Conservation (phyloP, 495 filamentous ascomycete species). For the Pyrenopolyporus hunteri region DNA sequence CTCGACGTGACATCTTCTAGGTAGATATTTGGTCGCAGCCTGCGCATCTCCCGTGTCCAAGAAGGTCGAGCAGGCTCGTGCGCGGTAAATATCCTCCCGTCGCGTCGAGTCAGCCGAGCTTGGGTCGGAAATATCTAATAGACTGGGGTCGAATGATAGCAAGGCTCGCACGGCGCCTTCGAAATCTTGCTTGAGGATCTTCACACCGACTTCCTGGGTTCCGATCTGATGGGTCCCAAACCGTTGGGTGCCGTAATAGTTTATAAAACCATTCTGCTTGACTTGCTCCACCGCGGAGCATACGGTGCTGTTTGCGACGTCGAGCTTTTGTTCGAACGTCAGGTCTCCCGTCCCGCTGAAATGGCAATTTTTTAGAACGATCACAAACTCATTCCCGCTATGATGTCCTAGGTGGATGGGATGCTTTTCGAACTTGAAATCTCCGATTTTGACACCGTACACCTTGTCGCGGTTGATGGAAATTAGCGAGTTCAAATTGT, state of each 20-base stretch:
- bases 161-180: constrained; percentile 77
- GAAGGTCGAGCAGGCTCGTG: constrained; percentile 76
- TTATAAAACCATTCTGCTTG: constrained; percentile 78
- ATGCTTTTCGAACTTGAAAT: constrained; percentile 74
- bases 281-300: constrained; percentile 60
- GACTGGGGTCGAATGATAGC: constrained; percentile 65
- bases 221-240: constrained; percentile 85
- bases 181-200: constrained; percentile 81
- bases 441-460: constrained; percentile 68
- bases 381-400: constrained; percentile 85
- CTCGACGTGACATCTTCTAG: constrained; percentile 83
- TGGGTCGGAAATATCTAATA: constrained; percentile 53
- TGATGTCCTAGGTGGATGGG: constrained; percentile 83
- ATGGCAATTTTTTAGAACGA: constrained; percentile 83
- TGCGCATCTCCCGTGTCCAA: constrained; percentile 58
- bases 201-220: constrained; percentile 81
- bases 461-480: constrained; percentile 66
- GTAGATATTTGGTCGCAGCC: constrained; percentile 70
- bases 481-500: constrained; percentile 67
- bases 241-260: constrained; percentile 94
- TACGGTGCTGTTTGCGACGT: constrained; percentile 44
- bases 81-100: constrained; percentile 76
- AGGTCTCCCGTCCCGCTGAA: constrained; percentile 53
- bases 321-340: constrained; percentile 47
- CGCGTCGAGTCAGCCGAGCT: constrained; percentile 13